Base-by-base conservation (phyloP, 2,329 filamentous ascomycete species). In the Alternaria viburni region DNA sequence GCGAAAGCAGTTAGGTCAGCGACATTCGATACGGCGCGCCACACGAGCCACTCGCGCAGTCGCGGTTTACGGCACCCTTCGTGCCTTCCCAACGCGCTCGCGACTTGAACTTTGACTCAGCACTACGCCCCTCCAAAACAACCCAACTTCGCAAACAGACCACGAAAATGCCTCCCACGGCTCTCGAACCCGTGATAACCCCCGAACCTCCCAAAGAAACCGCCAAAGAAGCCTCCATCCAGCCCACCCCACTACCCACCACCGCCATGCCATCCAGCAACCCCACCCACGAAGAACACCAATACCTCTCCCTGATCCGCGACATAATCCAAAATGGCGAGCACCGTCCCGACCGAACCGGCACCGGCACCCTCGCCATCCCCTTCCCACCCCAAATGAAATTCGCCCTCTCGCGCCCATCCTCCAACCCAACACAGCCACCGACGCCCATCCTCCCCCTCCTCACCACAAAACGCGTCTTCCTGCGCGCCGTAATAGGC, bases 391-490 rank as follows among this genome's bases (percentile, higher is more conserved):
- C 87, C 1, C 93, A 93, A 32, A 87, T 98, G 52, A 94, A 93
- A 76, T 99, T 98, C 85, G 86, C 86, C 47, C 91, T 99, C 67
- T 91, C 90, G 67, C 85, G 87, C 59, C 76, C 75, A 21, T 79
- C 81, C 28, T 69, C 76, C 57, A 76, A 81, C 62, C 76, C 81
- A 49, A 78, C 81, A 9, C 72, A 74, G 54, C 75, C 79, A 11
- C 79, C 80, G 26, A 82, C 81, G 12, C 89, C 91, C 2, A 85
- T 97, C 72, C 88, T 99, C 19, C 96, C 96, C 23, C 92, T 99
- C 70, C 90, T 99, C 17, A 99, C 96, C 5, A 99, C 96, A 3
- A 99, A 99, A 81, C 93, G 96, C 70, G 96, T 99, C 73, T 98
- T 97, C 82, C 87, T 92, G 30, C 91, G 92, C 64, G 95, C 94